Conservation (phyloP, 1,139 yeast genomes). For the Taphrina confusa region DNA sequence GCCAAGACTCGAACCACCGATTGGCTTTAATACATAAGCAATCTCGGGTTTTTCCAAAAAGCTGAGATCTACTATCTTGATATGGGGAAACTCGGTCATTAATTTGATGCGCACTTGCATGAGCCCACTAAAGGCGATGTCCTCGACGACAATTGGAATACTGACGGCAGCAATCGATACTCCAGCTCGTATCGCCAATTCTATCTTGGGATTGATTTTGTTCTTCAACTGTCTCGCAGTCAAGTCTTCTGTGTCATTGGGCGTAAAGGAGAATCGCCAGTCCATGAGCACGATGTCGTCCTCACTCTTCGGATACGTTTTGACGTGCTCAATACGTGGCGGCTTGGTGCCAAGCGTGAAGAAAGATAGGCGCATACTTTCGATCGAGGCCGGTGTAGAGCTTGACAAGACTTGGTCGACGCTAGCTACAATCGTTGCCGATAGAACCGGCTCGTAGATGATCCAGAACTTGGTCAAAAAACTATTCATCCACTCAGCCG, state of each 20-base stretch:
- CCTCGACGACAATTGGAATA: conserved; percentile 51
- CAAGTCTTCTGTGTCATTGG: conserved; percentile 81
- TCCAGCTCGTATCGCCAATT: conserved; percentile 48
- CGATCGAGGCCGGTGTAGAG: conserved; percentile 72
- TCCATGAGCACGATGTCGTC: conserved; percentile 95
- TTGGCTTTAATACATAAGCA: conserved; percentile 72
- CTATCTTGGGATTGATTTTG: conserved; percentile 74
- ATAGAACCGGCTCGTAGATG: conserved; percentile 82
- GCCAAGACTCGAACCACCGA: conserved; percentile 78
- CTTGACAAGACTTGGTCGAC: conserved; percentile 78
- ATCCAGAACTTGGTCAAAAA: conserved; percentile 90
- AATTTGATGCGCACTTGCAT: conserved; percentile 81
- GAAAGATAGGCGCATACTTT: conserved; percentile 78
- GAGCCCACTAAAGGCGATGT: conserved; percentile 63
- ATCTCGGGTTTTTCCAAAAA: conserved; percentile 81
- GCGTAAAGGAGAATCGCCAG: conserved; percentile 87
- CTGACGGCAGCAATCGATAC: conserved; percentile 49
- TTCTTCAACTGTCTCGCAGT: conserved; percentile 80
- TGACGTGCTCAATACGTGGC: conserved; percentile 84
- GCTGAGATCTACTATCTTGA: conserved; percentile 84
- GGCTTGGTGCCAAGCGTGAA: conserved; percentile 94
- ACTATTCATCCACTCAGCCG: conserved; percentile 91
- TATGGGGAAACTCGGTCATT: conserved; percentile 88
- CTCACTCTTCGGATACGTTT: conserved; percentile 81
- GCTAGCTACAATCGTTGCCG: conserved; percentile 80